These are phyloP conservation scores for Tremella fuciformis DNA, from an alignment of 768 basidiomycete genomes.

Conservation along the genomic window DNA sequence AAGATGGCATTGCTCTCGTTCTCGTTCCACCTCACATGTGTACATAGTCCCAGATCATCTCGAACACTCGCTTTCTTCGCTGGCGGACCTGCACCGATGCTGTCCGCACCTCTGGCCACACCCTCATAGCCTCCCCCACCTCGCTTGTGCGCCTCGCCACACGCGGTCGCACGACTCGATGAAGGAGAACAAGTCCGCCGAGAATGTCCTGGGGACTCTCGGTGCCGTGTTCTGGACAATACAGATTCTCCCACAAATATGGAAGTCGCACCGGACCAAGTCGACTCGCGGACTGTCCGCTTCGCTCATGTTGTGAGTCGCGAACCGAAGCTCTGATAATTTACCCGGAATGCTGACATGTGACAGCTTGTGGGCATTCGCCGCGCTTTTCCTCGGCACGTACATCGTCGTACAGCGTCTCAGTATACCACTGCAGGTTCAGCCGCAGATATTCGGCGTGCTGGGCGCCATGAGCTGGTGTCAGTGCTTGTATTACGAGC, in stretches of 20 bases:
- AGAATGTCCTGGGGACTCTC: slow-evolving; percentile 69
- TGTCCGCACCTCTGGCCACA: neutral
- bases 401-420: slow-evolving; percentile 66
- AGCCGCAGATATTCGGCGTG: slow-evolving; percentile 58
- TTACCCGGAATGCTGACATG: slow-evolving; percentile 9
- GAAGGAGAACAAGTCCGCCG: slow-evolving; percentile 59
- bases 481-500: slow-evolving; percentile 68
- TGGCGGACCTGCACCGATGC: no score
- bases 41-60: no score
- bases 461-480: slow-evolving; percentile 65
- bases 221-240: slow-evolving; percentile 55
- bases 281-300: slow-evolving; percentile 68
- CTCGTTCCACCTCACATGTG: no score
- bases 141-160: no score
- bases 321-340: neutral
- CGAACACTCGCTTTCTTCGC: no score
- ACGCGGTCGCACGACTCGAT: slow-evolving; percentile 6
- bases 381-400: slow-evolving; percentile 64
- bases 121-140: neutral
- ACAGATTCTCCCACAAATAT: slow-evolving; percentile 66
- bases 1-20: no score
- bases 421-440: slow-evolving; percentile 66
- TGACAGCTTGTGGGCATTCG: slow-evolving; percentile 60
- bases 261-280: slow-evolving; percentile 69
- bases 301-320: slow-evolving; percentile 62